Conservation (phyloP, 176 grass and related monocot genomes). For the Saccharum spontaneum region DNA sequence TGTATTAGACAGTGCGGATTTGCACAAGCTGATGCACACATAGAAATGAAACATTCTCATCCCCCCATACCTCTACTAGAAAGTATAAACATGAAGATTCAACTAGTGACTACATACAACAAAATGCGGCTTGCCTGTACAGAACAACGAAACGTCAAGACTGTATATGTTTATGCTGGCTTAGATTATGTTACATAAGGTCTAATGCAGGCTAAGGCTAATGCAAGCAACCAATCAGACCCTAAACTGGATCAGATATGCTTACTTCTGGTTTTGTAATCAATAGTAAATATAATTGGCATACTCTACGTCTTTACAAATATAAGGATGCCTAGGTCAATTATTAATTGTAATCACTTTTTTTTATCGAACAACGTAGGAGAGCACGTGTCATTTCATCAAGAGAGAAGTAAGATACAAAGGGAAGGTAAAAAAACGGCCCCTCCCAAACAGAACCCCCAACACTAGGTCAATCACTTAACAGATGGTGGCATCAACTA, state of each 20-base stretch:
- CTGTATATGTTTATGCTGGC: too few species aligned
- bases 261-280: not conserved
- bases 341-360: not conserved
- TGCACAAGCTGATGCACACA: not conserved
- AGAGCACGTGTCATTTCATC: too few species aligned
- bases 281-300: not conserved
- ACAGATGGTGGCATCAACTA: not conserved
- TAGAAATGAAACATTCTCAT: not conserved
- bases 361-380: too few species aligned
- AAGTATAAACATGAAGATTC: not conserved
- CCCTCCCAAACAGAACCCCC: too few species aligned
- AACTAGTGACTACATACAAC: not conserved
- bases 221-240: too few species aligned
- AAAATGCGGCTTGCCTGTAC: not conserved
- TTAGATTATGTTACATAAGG: too few species aligned
- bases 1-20: not conserved
- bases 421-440: too few species aligned
- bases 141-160: not conserved
- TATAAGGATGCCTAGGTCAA: not conserved
- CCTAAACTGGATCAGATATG: not conserved
- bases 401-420: too few species aligned
- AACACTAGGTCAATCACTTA: too few species aligned
- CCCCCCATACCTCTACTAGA: not conserved
- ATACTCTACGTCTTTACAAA: not conserved
- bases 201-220: too few species aligned